Conservation (phyloP, 2,329 filamentous ascomycete species). For the Aspergillus spinulosporus region DNA sequence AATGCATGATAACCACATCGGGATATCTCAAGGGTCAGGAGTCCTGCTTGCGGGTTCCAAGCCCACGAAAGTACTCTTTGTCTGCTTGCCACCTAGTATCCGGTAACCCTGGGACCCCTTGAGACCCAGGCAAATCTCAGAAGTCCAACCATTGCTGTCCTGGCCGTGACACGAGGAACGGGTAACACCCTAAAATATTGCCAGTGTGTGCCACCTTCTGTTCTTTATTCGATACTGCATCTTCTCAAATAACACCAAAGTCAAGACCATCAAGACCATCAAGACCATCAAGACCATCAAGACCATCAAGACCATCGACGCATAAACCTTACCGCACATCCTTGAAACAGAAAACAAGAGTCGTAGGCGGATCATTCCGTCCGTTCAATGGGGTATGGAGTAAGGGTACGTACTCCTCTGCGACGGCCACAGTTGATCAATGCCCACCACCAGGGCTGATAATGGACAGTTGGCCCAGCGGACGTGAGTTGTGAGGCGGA, state of each 20-base stretch:
- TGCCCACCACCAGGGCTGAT: slow-evolving; percentile 4
- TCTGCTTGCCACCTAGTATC: neutral
- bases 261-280: no score
- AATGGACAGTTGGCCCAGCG: neutral
- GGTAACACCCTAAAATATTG: neutral
- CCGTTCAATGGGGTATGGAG: slow-evolving; percentile 4
- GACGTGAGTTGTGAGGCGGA: slow-evolving; percentile 14
- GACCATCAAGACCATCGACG: neutral
- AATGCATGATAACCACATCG: neutral
- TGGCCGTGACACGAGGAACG: slow-evolving; percentile 4
- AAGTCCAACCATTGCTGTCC: neutral
- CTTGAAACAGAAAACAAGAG: neutral
- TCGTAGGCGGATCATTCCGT: slow-evolving; percentile 2
- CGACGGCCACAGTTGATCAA: slow-evolving; percentile 5
- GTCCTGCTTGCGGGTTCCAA: neutral
- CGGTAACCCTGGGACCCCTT: neutral
- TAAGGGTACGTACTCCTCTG: slow-evolving; percentile 10
- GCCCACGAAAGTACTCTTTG: neutral
- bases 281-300: no score
- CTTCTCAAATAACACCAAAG: no score
- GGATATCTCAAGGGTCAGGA: neutral
- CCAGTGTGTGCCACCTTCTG: neutral
- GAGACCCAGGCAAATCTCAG: neutral
- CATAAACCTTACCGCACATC: no score
- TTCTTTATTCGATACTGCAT: neutral